Conservation (phyloP, 768 basidiomycete species). For the Termitomyces sp. region DNA sequence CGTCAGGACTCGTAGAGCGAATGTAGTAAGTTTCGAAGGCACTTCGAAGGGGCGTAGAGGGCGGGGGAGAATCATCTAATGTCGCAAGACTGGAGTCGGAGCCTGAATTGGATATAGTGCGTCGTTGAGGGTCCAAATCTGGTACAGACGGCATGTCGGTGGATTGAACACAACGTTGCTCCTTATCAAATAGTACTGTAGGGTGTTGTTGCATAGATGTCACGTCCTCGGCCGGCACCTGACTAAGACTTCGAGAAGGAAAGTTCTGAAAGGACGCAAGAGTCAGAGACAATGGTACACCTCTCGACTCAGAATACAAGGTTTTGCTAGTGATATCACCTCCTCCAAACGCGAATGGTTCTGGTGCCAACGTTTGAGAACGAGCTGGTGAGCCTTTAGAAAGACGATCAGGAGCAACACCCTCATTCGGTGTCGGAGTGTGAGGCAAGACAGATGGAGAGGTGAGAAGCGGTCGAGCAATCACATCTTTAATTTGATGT, state of each 20-base stretch:
- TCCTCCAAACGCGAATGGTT: background rate
- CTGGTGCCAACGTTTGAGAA: background rate
- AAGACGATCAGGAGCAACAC: background rate
- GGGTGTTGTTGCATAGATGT: background rate
- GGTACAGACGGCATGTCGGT: background rate
- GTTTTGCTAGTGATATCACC: too few relatives aligned
- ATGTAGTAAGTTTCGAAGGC: constrained; percentile 8
- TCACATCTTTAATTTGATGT: background rate
- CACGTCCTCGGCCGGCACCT: background rate
- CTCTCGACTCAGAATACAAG: background rate
- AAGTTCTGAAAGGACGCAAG: background rate
- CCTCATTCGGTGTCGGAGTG: background rate
- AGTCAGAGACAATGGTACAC: background rate
- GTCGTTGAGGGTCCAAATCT: background rate
- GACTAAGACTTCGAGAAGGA: background rate
- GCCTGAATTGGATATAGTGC: background rate
- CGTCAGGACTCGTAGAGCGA: constrained; percentile 7
- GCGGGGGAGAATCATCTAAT: constrained; percentile 12
- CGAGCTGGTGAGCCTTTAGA: background rate
- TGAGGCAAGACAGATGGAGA: background rate
- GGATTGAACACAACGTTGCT: background rate
- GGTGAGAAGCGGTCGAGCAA: background rate
- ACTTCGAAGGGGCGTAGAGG: constrained; percentile 6
- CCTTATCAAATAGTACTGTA: background rate
- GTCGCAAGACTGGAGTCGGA: constrained; percentile 10